Evolutionary conservation across 176 grass and related monocot genomes (phyloP), one percentile per base, ranked within the genome.

Genomic region (Eleusine coracana): DNA sequence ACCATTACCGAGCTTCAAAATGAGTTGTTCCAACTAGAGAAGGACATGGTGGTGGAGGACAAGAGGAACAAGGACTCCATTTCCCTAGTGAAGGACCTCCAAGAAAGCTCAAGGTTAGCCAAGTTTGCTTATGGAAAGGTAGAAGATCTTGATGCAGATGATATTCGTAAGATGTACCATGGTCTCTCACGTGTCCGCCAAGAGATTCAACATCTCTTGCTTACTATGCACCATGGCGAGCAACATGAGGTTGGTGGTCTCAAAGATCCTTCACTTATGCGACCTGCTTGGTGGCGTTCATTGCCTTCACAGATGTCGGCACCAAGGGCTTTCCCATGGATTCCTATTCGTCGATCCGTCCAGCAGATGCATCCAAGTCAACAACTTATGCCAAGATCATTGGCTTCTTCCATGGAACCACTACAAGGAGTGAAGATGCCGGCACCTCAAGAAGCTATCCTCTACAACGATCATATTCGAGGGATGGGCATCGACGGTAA

Each of bases 1-100:
- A 41, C 6, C 6, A 71, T 79, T 6, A 45, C 41, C 3, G 5
- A 25, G 25, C 25, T 82, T 6, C 74, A 87, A 6, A 61, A 63
- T 0, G 41, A 78, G 31, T 13, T 78, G 29, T 64, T 68, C 6
- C 58, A 64, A 17, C 41, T 65, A 2, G 64, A 81, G 86, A 74
- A 49, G n/a, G 21, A 48, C 58, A 67, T 39, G 2, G 11, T 11
- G 10, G 34, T 68, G 75, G 71, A 34, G 54, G 41, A 31, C 0
- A 62, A 84, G 73, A 72, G 11, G 23, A 64, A 52, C 25, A 77
- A 71, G 15, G n/a, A 65, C 6, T 28, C 34, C 45, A n/a, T n/a
- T 15, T 10, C 1, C 15, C 10, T 2, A 0, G 1, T 12, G 14
- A 54, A 64, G 15, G 45, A 79, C 15, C 25, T 29, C 6, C 55